A percentile compares a stretch with the other conserved stretches of the same genome.
phyloP scores from a whole-genome alignment of 164 flowering plant genomes.

The Warburgia ugandensis region DNA sequence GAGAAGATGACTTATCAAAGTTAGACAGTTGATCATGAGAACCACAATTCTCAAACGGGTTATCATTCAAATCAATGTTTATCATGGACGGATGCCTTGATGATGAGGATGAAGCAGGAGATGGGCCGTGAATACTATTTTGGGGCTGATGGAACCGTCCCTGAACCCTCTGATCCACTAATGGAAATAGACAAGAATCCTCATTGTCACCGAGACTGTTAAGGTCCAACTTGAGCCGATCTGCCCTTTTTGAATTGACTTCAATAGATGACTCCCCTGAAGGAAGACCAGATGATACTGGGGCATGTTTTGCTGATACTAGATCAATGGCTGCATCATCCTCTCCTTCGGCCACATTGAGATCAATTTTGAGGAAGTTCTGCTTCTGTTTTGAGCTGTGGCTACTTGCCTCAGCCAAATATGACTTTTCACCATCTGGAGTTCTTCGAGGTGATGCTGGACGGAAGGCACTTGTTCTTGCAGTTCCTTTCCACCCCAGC shows the following conservation, averaged over 20 bases:
- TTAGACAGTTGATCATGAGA: slow-evolving; percentile 21
- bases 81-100: slow-evolving; percentile 48
- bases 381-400: slow-evolving; percentile 17
- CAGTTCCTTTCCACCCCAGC: slow-evolving; percentile 76
- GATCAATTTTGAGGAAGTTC: slow-evolving; percentile 54
- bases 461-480: slow-evolving; percentile 75
- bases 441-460: slow-evolving; percentile 65
- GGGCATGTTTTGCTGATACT: slow-evolving; percentile 23
- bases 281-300: slow-evolving; percentile 34
- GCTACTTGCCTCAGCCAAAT: slow-evolving; percentile 13
- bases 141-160: slow-evolving; percentile 18
- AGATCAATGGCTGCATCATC: slow-evolving; percentile 23
- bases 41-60: slow-evolving; percentile 31
- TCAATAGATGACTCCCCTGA: slow-evolving; percentile 61
- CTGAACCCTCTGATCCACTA: slow-evolving; percentile 34
- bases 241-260: slow-evolving; percentile 49
- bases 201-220: slow-evolving; percentile 54
- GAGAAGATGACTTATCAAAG: slow-evolving; percentile 24
- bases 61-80: slow-evolving; percentile 78
- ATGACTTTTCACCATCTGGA: slow-evolving; percentile 24
- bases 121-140: slow-evolving; percentile 41
- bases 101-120: slow-evolving; percentile 72
- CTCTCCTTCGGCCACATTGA: slow-evolving; percentile 57
- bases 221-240: slow-evolving; percentile 53
- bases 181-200: slow-evolving; percentile 21